Evolutionary conservation across 306 rosid species (phyloP).

Genomic region (Acacia crassicarpa): DNA sequence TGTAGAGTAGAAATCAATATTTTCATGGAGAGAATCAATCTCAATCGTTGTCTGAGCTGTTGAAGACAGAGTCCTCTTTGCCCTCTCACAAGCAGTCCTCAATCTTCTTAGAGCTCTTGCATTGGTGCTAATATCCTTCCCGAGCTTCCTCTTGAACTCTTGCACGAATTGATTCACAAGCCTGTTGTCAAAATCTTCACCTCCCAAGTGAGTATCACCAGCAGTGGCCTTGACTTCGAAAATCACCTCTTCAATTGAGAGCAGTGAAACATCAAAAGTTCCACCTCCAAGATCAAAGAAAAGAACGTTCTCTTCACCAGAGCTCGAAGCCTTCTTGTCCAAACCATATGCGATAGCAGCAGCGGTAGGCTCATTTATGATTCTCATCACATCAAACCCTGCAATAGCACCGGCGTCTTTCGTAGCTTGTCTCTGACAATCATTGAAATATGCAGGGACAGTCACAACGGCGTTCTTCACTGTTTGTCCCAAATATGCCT

Average conservation of each 20-base stretch:
- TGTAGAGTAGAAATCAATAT: neutral
- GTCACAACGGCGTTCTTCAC: neutral
- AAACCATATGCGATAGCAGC: neutral
- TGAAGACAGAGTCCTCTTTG: neutral
- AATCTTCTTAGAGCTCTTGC: neutral
- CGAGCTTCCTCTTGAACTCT: neutral
- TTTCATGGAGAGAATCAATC: neutral
- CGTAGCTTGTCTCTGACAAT: neutral
- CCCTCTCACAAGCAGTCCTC: neutral
- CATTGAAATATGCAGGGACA: neutral
- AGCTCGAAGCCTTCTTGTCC: neutral
- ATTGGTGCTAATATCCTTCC: neutral
- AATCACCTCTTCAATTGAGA: neutral
- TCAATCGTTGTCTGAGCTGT: neutral
- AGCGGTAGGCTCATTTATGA: neutral
- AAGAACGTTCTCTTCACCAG: neutral
- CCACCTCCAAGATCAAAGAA: neutral
- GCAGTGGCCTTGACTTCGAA: neutral
- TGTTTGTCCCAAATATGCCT: neutral
- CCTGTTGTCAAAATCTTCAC: neutral
- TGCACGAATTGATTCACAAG: neutral
- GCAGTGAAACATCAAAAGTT: neutral
- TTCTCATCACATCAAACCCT: neutral
- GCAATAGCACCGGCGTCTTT: neutral
- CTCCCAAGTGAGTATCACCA: neutral